These are phyloP conservation scores for Paraurostyla sp. DNA, from an alignment of 73 alveolate species.

Conservation along the genomic window DNA sequence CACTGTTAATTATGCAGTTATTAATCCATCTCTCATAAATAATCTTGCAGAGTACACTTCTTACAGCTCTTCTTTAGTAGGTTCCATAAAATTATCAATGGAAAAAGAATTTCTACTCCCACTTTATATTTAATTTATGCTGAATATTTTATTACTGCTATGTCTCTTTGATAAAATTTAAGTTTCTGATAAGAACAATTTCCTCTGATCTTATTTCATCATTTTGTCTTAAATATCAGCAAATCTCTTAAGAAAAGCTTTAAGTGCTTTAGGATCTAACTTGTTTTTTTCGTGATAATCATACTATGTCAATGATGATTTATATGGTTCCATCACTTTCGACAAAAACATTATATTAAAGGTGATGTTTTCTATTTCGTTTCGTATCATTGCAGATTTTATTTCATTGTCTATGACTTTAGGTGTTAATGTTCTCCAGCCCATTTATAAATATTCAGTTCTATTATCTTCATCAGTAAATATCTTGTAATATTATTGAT, in stretches of 20 bases:
- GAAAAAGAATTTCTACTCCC: background rate
- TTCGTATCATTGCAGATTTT: background rate
- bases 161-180: too few species aligned
- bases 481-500: background rate
- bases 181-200: too few species aligned
- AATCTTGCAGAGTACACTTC: background rate
- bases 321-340: background rate
- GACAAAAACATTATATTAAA: background rate
- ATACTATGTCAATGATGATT: background rate
- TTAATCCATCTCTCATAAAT: background rate
- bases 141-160: too few species aligned
- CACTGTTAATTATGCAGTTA: background rate
- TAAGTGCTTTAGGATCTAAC: background rate
- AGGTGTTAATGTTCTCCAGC: background rate
- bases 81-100: background rate
- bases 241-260: background rate
- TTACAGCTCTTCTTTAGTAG: background rate
- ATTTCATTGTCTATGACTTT: background rate
- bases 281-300: background rate
- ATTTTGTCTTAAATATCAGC: background rate
- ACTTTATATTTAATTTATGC: background rate
- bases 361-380: constrained; percentile 11
- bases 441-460: background rate
- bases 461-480: background rate
- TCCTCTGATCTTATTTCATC: background rate